A percentile compares a stretch with the other conserved stretches of the same genome.
These are phyloP conservation scores for Nicotiana benthamiana DNA, from an alignment of 257 asterid species.

Conservation along the genomic window DNA sequence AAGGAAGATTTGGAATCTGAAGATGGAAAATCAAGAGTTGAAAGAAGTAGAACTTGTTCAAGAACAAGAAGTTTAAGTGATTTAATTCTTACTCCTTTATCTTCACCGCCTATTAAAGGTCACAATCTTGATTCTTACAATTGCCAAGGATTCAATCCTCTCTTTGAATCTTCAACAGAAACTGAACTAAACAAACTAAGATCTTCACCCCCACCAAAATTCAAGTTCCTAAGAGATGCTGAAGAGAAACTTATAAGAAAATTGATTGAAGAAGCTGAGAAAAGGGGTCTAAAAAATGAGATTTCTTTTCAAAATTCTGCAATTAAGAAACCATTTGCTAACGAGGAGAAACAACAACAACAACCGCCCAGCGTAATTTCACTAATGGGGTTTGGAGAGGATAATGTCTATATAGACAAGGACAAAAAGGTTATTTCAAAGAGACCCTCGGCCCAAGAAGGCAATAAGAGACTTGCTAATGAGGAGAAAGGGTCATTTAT, in stretches of 20 bases:
- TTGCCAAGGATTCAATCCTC: slow-evolving; percentile 66
- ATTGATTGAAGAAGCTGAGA: slow-evolving; percentile 47
- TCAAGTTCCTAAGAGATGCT: slow-evolving; percentile 88
- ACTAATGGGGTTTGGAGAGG: too few relatives aligned
- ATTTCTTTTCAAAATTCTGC: slow-evolving; percentile 15
- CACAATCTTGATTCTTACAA: slow-evolving; percentile 40
- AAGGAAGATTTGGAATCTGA: slow-evolving; percentile 85
- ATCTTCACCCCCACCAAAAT: slow-evolving; percentile 92
- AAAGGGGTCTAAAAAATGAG: slow-evolving; percentile 16
- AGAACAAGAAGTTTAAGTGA: slow-evolving; percentile 71
- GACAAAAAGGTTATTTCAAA: too few relatives aligned
- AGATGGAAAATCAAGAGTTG: slow-evolving; percentile 48
- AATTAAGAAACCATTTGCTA: neutral
- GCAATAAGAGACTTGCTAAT: too few relatives aligned
- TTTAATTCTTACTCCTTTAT: slow-evolving; percentile 43
- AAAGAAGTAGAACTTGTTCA: slow-evolving; percentile 54
- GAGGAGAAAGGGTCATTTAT: slow-evolving; percentile 39
- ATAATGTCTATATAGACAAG: too few relatives aligned
- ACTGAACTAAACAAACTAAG: slow-evolving; percentile 47
- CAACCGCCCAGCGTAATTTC: too few relatives aligned
- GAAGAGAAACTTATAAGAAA: slow-evolving; percentile 71
- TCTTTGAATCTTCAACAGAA: slow-evolving; percentile 60
- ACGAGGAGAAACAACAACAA: slow-evolving; percentile 11
- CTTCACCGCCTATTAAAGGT: slow-evolving; percentile 57
- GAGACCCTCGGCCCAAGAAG: too few relatives aligned